Evolutionary conservation across 306 rosid species (phyloP).

Genomic region (Cucurbita maxima): DNA sequence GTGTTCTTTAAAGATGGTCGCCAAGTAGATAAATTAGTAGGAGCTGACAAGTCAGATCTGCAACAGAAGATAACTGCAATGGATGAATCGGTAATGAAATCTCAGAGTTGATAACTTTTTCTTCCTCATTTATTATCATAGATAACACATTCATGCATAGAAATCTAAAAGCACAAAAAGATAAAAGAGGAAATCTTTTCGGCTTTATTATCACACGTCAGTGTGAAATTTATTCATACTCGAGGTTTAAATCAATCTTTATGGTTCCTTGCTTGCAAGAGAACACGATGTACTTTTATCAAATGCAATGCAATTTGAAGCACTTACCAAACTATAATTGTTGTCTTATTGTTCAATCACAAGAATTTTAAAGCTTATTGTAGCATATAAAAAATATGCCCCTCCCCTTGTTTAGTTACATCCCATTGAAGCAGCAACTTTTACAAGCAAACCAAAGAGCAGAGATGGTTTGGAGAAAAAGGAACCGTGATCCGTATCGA

Average conservation of each 20-base stretch:
- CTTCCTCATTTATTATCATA: neutral
- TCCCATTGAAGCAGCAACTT: conserved; percentile 36
- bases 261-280: neutral
- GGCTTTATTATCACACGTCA: neutral
- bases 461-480: conserved; percentile 70
- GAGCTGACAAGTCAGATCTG: conserved; percentile 67
- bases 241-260: neutral
- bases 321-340: neutral
- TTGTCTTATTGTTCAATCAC: neutral
- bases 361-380: neutral
- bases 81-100: conserved; percentile 7
- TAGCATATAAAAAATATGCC: neutral
- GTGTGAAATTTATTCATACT: neutral
- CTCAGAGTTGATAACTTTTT: conserved; percentile 1
- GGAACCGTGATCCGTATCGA: conserved; percentile 64
- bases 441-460: conserved; percentile 64
- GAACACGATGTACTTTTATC: neutral
- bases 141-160: neutral
- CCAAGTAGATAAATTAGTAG: conserved; percentile 66
- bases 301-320: neutral
- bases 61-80: conserved; percentile 41
- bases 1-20: conserved; percentile 63
- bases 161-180: neutral
- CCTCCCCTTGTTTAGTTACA: conserved; percentile 13
- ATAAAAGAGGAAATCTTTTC: neutral